Evolutionary conservation across 2,329 filamentous ascomycete species (phyloP).

Genomic region (Sporothrix luriei): DNA sequence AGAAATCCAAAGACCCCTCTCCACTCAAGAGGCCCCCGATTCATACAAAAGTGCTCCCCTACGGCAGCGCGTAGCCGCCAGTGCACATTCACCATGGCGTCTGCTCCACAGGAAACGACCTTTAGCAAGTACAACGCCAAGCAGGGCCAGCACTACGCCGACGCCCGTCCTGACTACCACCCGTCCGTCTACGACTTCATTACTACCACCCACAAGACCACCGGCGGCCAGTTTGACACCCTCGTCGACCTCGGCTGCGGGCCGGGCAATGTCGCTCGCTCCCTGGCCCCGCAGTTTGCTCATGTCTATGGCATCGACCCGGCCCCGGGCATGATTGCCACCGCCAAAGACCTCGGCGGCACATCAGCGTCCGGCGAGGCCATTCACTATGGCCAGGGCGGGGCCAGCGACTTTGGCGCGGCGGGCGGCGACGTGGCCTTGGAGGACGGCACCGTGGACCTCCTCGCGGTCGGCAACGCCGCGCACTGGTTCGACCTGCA

Average conservation of each 20-base stretch:
- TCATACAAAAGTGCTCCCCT: too few relatives aligned
- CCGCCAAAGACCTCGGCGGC: constrained; percentile 47
- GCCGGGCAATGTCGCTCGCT: constrained; percentile 53
- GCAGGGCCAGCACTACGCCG: constrained; percentile 51
- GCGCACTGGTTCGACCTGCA: constrained; percentile 63
- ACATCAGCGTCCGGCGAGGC: constrained; percentile 39
- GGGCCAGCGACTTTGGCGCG: constrained; percentile 49
- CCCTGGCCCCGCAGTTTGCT: constrained; percentile 51
- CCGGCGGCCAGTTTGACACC: constrained; percentile 48
- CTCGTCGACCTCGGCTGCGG: constrained; percentile 61
- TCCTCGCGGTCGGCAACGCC: constrained; percentile 54
- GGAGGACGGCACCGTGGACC: constrained; percentile 47
- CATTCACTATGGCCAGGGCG: constrained; percentile 48
- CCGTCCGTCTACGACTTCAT: constrained; percentile 52
- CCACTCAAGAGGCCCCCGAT: background rate
- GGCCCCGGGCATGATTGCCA: constrained; percentile 55
- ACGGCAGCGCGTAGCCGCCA: too few relatives aligned
- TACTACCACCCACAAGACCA: constrained; percentile 50
- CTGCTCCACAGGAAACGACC: constrained; percentile 44
- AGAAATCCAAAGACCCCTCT: background rate
- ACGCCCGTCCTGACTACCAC: constrained; percentile 49
- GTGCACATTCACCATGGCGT: background rate
- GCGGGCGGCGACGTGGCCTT: constrained; percentile 38
- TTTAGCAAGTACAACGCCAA: constrained; percentile 51
- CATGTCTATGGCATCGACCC: constrained; percentile 55